phyloP scores from a whole-genome alignment of 164 flowering plant genomes.

The Kingdonia uniflora region DNA sequence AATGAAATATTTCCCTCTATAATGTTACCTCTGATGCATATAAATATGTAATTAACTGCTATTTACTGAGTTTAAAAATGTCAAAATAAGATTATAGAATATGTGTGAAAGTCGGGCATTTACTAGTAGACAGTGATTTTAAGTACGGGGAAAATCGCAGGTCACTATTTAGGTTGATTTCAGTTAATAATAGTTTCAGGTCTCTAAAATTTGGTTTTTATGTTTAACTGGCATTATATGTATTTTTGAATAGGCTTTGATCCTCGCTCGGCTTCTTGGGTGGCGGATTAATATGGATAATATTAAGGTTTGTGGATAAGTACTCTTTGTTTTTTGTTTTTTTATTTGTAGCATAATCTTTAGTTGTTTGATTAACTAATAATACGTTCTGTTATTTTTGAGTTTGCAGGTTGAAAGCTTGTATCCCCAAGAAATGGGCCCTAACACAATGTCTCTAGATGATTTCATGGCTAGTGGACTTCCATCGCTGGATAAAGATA shows the following conservation, averaged over 20 bases:
- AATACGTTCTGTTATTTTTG: neutral
- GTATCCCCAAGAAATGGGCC: slow-evolving; percentile 72
- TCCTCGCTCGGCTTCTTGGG: slow-evolving; percentile 84
- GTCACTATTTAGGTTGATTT: no score
- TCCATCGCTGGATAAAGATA: slow-evolving; percentile 44
- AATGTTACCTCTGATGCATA: no score
- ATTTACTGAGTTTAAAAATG: no score
- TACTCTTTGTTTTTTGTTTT: neutral
- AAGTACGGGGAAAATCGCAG: no score
- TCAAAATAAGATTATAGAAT: no score
- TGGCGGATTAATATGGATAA: slow-evolving; percentile 40
- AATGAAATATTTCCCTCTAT: no score
- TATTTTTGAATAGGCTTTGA: slow-evolving; percentile 53
- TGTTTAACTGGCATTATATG: slow-evolving; percentile 1
- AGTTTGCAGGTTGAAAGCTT: slow-evolving; percentile 71
- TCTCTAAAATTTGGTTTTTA: no score
- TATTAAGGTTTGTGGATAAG: slow-evolving; percentile 38
- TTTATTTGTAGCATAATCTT: no score
- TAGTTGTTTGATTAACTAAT: neutral
- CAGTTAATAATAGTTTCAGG: no score
- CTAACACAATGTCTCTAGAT: slow-evolving; percentile 47
- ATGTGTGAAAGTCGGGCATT: no score
- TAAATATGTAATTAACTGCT: no score
- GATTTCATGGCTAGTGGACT: slow-evolving; percentile 54
- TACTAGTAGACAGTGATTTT: neutral